These are phyloP conservation scores for Sclerotinia borealis DNA, from an alignment of 2,329 filamentous ascomycete genomes.

Conservation along the genomic window DNA sequence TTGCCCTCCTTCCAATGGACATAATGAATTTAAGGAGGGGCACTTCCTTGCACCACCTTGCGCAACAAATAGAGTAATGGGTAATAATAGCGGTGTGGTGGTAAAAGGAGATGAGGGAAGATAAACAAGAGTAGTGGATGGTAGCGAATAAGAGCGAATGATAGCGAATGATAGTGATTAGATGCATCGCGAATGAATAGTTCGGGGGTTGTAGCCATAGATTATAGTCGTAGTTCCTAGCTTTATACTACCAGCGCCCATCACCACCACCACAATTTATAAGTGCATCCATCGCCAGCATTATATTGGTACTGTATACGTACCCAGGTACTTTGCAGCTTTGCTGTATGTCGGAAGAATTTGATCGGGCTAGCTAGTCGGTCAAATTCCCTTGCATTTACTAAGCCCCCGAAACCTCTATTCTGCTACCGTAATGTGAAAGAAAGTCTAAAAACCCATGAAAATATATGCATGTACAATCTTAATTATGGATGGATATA, in stretches of 20 bases:
- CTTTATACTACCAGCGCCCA: neutral
- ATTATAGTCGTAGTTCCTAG: slow-evolving; percentile 1
- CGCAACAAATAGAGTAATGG: neutral
- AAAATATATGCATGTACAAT: neutral
- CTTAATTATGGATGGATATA: neutral
- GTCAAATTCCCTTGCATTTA: neutral
- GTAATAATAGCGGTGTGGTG: slow-evolving; percentile 1
- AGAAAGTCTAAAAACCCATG: neutral
- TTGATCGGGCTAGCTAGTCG: slow-evolving; percentile 4
- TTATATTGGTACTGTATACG: neutral
- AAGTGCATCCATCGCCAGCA: neutral
- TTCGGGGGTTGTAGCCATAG: neutral
- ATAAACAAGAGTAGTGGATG: neutral
- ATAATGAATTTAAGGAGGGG: neutral
- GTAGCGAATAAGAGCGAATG: neutral
- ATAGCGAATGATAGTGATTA: neutral
- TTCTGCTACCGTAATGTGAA: too few species aligned
- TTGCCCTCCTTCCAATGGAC: slow-evolving; percentile 4
- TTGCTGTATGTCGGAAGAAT: neutral
- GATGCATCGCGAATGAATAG: neutral
- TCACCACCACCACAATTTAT: neutral
- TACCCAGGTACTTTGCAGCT: neutral
- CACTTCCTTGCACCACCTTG: slow-evolving; percentile 4
- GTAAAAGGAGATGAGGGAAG: neutral
- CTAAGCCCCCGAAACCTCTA: neutral